Percentiles rank a stretch among this genome's conserved stretches.
Conservation (phyloP, 306 rosid genomes). For the Acacia melanoxylon region DNA sequence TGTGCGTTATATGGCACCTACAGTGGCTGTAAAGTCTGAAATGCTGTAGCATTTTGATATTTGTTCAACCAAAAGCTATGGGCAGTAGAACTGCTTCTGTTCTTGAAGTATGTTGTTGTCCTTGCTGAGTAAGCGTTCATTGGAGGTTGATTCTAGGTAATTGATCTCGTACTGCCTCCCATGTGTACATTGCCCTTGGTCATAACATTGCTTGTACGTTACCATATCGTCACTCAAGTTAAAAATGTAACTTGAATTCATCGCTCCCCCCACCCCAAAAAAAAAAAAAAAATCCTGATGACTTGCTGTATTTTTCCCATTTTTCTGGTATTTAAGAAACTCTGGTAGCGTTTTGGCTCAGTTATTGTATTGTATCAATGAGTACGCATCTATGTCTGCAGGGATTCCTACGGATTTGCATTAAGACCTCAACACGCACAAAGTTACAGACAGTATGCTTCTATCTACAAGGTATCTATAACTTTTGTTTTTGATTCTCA, state of each 20-base stretch:
- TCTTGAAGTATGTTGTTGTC: slow-evolving; percentile 95
- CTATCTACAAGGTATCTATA: slow-evolving; percentile 70
- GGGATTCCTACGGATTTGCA: slow-evolving; percentile 94
- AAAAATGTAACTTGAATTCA: not conserved
- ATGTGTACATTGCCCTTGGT: not conserved
- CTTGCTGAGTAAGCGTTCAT: slow-evolving; percentile 86
- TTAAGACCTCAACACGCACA: slow-evolving; percentile 89
- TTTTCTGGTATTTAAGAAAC: slow-evolving; percentile 19
- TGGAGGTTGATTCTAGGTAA: slow-evolving; percentile 98
- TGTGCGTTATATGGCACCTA: slow-evolving; percentile 20
- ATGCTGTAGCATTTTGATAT: slow-evolving; percentile 44
- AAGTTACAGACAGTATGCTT: slow-evolving; percentile 64
- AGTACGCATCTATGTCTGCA: slow-evolving; percentile 32
- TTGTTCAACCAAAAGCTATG: slow-evolving; percentile 58
- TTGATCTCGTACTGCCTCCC: not conserved
- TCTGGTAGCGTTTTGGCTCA: not conserved
- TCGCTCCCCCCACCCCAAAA: not conserved
- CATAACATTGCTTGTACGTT: not conserved
- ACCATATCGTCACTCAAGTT: not conserved
- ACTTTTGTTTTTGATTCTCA: slow-evolving; percentile 20
- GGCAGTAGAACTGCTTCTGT: slow-evolving; percentile 56
- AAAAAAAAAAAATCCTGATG: not conserved
- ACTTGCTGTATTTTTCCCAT: not conserved
- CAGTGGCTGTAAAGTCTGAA: slow-evolving; percentile 29
- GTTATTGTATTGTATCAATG: not conserved